Evolutionary conservation across 177 flowering plant species (phyloP).

Genomic region (Tripterygium wilfordii): DNA sequence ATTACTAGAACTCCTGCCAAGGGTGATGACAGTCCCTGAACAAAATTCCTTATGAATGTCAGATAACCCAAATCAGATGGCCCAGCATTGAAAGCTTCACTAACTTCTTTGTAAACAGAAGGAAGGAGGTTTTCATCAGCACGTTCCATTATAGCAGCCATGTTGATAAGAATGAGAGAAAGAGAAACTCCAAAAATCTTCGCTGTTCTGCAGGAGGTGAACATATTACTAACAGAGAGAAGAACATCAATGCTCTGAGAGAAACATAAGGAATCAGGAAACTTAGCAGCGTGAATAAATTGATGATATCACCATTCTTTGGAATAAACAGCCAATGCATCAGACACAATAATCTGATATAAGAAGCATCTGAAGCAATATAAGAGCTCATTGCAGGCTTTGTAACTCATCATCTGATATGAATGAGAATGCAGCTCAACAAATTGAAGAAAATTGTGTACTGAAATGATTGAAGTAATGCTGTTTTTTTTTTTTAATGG

Average conservation of each 20-base stretch:
- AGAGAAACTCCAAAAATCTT: conserved; percentile 77
- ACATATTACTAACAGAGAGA: conserved; percentile 2
- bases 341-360: too few relatives aligned
- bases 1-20: conserved; percentile 79
- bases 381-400: too few relatives aligned
- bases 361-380: too few relatives aligned
- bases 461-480: too few relatives aligned
- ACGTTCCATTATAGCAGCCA: conserved; percentile 95
- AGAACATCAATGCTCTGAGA: conserved; percentile 1
- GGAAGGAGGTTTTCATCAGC: conserved; percentile 97
- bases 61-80: conserved; percentile 94
- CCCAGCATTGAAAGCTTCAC: conserved; percentile 85
- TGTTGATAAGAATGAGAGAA: conserved; percentile 81
- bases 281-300: not conserved
- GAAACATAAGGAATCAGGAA: not conserved
- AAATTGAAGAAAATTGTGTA: too few relatives aligned
- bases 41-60: conserved; percentile 76
- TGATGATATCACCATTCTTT: too few relatives aligned
- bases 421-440: too few relatives aligned
- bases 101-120: conserved; percentile 94
- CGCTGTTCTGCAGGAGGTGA: conserved; percentile 34
- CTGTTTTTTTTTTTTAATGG: too few relatives aligned
- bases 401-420: too few relatives aligned
- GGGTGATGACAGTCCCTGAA: conserved; percentile 79
- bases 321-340: too few relatives aligned